These are phyloP conservation scores for Vinca minor DNA, from an alignment of 257 asterid species.

Conservation along the genomic window DNA sequence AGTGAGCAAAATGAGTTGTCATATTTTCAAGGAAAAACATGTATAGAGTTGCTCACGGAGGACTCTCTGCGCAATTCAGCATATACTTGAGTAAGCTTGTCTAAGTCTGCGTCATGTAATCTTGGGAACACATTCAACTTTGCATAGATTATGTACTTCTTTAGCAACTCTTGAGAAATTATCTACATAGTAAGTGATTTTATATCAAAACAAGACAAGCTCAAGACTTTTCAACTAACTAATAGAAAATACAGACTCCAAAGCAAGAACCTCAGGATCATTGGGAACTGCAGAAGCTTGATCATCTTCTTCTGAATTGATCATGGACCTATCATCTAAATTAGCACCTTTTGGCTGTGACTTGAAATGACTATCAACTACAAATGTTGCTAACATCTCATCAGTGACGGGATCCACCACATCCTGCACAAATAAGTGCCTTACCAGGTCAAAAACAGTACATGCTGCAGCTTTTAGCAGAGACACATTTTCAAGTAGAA, in stretches of 20 bases:
- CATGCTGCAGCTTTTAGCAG: neutral
- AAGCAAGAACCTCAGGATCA: conserved; percentile 72
- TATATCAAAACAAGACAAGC: conserved; percentile 10
- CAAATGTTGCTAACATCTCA: conserved; percentile 93
- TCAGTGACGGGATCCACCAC: conserved; percentile 89
- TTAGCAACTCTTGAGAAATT: conserved; percentile 81
- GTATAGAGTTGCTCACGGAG: conserved; percentile 47
- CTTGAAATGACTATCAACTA: conserved; percentile 88
- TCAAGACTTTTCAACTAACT: conserved; percentile 1
- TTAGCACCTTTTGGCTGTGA: conserved; percentile 82
- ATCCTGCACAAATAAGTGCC: conserved; percentile 49
- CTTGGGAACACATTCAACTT: conserved; percentile 87
- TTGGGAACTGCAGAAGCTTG: conserved; percentile 29
- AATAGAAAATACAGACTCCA: conserved; percentile 9
- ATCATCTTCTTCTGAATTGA: conserved; percentile 55
- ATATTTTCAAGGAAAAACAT: neutral
- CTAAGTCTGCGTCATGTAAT: conserved; percentile 79
- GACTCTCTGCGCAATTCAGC: conserved; percentile 97
- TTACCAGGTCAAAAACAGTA: conserved; percentile 10
- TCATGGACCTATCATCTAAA: conserved; percentile 42
- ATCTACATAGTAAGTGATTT: conserved; percentile 37
- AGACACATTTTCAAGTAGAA: neutral
- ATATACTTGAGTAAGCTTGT: conserved; percentile 87
- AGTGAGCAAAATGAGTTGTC: neutral
- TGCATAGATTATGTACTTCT: conserved; percentile 85